phyloP scores from a whole-genome alignment of 495 filamentous ascomycete genomes.

The Tuber brumale region DNA sequence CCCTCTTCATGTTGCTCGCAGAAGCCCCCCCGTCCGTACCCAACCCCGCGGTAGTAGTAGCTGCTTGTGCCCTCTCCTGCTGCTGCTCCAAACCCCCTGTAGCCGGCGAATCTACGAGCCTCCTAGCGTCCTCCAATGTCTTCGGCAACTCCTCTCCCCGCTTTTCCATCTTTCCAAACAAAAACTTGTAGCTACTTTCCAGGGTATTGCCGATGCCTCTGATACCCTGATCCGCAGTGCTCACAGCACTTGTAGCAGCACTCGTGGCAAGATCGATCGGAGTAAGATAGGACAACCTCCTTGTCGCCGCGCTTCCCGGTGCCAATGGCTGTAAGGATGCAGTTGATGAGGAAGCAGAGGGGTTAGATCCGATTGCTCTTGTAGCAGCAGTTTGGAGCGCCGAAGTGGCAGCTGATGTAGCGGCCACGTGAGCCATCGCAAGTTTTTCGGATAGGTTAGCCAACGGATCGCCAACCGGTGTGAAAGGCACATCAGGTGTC shows the following conservation, averaged over 20 bases:
- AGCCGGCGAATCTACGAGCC: slow-evolving; percentile 65
- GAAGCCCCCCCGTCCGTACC: background rate
- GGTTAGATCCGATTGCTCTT: slow-evolving; percentile 15
- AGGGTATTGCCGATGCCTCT: slow-evolving; percentile 84
- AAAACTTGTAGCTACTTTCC: slow-evolving; percentile 85
- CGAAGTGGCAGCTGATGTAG: slow-evolving; percentile 20
- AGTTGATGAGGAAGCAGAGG: slow-evolving; percentile 16
- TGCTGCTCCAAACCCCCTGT: slow-evolving; percentile 45
- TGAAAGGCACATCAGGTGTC: slow-evolving; percentile 29
- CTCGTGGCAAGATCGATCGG: slow-evolving; percentile 37
- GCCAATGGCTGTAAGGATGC: slow-evolving; percentile 22
- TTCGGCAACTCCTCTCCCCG: slow-evolving; percentile 60
- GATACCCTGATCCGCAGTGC: slow-evolving; percentile 78
- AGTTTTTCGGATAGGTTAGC: slow-evolving; percentile 34
- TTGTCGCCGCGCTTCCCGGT: slow-evolving; percentile 24
- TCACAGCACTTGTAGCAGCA: slow-evolving; percentile 63
- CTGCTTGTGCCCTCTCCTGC: background rate
- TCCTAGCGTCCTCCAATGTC: slow-evolving; percentile 85
- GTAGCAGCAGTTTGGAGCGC: slow-evolving; percentile 1
- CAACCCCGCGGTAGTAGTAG: slow-evolving; percentile 6
- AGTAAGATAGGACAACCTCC: slow-evolving; percentile 45
- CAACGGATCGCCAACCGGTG: slow-evolving; percentile 30
- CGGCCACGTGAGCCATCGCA: slow-evolving; percentile 28
- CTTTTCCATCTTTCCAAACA: slow-evolving; percentile 79
- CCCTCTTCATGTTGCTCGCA: slow-evolving; percentile 12